These are phyloP conservation scores for Balakata baccata DNA, from an alignment of 345 rosid species.

Conservation along the genomic window DNA sequence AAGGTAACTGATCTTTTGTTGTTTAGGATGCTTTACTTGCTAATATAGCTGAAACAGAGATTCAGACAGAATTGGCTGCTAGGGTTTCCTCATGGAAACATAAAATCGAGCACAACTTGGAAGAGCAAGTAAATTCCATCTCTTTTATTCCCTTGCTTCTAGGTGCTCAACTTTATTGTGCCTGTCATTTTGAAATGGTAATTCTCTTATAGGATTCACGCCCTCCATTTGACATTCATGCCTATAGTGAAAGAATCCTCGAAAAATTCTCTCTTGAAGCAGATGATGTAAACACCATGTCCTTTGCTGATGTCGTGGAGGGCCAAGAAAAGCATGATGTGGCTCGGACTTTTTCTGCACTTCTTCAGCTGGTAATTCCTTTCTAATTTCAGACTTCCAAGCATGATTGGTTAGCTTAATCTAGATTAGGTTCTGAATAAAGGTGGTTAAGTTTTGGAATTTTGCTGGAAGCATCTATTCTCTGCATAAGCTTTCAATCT, in stretches of 20 bases:
- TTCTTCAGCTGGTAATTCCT: conserved; percentile 82
- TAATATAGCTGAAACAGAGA: conserved; percentile 87
- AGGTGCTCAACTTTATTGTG: background rate
- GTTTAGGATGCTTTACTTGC: conserved; percentile 90
- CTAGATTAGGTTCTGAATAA: background rate
- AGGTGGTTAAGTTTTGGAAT: background rate
- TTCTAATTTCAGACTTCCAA: background rate
- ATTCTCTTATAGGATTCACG: conserved; percentile 60
- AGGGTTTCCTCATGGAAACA: conserved; percentile 94
- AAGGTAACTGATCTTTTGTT: background rate
- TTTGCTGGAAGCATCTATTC: background rate
- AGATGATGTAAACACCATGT: conserved; percentile 27
- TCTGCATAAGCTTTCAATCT: background rate
- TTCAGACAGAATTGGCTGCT: conserved; percentile 85
- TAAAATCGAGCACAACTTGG: conserved; percentile 83
- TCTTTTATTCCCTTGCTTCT: conserved; percentile 6
- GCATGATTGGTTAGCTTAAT: background rate
- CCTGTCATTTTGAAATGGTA: conserved; percentile 1
- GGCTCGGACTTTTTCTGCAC: conserved; percentile 90
- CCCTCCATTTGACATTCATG: conserved; percentile 91
- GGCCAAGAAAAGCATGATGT: conserved; percentile 83
- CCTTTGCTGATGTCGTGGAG: conserved; percentile 63
- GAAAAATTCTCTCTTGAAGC: conserved; percentile 54
- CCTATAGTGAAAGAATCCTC: conserved; percentile 65
- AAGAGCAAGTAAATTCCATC: conserved; percentile 64